A percentile compares a stretch with the other conserved stretches of the same genome.
These are phyloP conservation scores for Paraphoma sp. DNA, from an alignment of 2,329 filamentous ascomycete genomes.

Conservation along the genomic window DNA sequence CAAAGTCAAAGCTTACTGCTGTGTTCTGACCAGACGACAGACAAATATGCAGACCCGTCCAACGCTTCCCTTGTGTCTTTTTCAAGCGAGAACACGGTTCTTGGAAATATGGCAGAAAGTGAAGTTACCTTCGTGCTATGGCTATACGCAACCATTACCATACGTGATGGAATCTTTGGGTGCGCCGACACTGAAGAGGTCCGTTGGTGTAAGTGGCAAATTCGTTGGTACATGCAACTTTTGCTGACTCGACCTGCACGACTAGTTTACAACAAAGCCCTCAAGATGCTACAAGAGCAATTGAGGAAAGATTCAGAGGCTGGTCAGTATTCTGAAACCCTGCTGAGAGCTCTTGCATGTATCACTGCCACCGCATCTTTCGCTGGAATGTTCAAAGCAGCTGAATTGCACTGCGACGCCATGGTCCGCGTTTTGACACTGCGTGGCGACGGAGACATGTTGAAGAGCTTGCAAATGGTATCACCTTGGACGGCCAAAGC, in stretches of 20 bases:
- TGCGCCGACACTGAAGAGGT: conserved; percentile 18
- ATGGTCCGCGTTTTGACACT: conserved; percentile 19
- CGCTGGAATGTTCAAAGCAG: conserved; percentile 22
- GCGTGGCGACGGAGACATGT: conserved; percentile 24
- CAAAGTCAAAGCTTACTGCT: not conserved
- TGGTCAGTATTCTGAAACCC: conserved; percentile 16
- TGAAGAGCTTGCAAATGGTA: conserved; percentile 13
- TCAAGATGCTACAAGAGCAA: conserved; percentile 19
- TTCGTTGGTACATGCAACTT: conserved; percentile 5
- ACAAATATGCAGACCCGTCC: conserved; percentile 25
- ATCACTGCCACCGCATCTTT: conserved; percentile 27
- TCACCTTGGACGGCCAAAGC: conserved; percentile 20
- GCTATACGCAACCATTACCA: conserved; percentile 26
- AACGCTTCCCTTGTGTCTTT: conserved; percentile 12
- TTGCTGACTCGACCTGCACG: not conserved
- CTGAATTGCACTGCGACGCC: conserved; percentile 25
- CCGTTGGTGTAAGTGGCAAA: conserved; percentile 8
- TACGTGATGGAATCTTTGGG: conserved; percentile 21
- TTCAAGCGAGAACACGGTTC: conserved; percentile 23
- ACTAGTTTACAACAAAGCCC: conserved; percentile 16
- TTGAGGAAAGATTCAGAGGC: conserved; percentile 14
- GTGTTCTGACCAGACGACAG: not conserved
- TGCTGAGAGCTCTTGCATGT: conserved; percentile 21
- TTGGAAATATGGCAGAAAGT: conserved; percentile 24
- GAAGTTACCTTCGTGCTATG: conserved; percentile 26